Evolutionary conservation across 805 yeast species (phyloP).

Genomic region (Torulaspora maleeae): DNA sequence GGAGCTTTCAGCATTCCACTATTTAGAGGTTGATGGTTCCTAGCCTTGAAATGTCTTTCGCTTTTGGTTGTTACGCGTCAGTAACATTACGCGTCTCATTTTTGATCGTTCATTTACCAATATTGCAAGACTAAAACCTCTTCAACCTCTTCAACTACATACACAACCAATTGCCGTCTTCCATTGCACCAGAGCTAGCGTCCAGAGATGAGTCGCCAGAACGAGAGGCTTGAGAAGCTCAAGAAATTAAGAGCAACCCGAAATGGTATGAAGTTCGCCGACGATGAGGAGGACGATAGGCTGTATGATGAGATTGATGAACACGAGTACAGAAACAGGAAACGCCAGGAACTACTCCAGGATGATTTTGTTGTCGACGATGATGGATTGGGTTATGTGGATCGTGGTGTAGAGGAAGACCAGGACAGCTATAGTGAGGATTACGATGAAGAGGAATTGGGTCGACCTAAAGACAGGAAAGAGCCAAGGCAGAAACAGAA

Average conservation of each 20-base stretch:
- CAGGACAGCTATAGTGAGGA: constrained; percentile 51
- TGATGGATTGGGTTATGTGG: constrained; percentile 89
- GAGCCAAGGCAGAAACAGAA: constrained; percentile 11
- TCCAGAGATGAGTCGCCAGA: constrained; percentile 36
- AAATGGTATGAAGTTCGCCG: constrained; percentile 20
- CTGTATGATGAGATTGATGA: constrained; percentile 88
- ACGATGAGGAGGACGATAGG: constrained; percentile 42
- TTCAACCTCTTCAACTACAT: too few species aligned
- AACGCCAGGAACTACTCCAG: constrained; percentile 72
- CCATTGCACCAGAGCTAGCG: not conserved
- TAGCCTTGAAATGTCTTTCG: too few species aligned
- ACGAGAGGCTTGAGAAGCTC: constrained; percentile 52
- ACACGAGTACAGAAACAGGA: constrained; percentile 65
- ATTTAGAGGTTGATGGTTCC: too few species aligned
- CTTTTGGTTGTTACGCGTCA: not conserved
- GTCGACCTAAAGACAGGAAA: constrained; percentile 18
- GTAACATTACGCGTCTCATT: not conserved
- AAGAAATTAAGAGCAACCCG: constrained; percentile 58
- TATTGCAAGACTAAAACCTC: not conserved
- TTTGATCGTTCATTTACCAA: not conserved
- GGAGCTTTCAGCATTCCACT: too few species aligned
- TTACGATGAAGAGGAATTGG: constrained; percentile 19
- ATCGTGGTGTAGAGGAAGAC: constrained; percentile 91
- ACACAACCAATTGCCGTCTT: not conserved
- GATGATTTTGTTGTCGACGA: constrained; percentile 96